These are phyloP conservation scores for Hymenoscyphus linearis DNA, from an alignment of 2,329 filamentous ascomycete species.

Conservation along the genomic window DNA sequence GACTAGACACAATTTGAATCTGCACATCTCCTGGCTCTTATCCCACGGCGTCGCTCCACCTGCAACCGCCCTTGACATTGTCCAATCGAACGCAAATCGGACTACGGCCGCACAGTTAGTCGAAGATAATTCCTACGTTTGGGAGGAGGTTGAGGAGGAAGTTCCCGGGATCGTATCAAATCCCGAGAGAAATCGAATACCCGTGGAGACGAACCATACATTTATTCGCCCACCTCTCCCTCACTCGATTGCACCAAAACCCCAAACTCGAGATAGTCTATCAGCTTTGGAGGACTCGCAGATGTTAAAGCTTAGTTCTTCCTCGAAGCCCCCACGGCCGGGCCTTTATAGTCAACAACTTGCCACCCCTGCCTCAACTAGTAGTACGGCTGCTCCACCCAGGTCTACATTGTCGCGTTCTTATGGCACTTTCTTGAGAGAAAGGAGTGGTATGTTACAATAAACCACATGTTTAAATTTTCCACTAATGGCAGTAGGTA, in stretches of 20 bases:
- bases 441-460: slow-evolving; percentile 16
- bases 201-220: slow-evolving; percentile 20
- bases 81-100: slow-evolving; percentile 6
- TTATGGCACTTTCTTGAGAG: slow-evolving; percentile 15
- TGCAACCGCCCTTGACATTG: slow-evolving; percentile 13
- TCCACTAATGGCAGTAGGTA: slow-evolving; percentile 16
- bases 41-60: slow-evolving; percentile 25
- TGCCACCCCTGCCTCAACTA: slow-evolving; percentile 30
- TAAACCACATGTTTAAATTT: not conserved
- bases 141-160: slow-evolving; percentile 15
- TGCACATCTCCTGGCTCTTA: slow-evolving; percentile 33
- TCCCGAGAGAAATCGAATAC: slow-evolving; percentile 13
- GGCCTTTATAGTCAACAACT: slow-evolving; percentile 28
- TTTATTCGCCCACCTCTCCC: slow-evolving; percentile 23
- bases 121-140: slow-evolving; percentile 2
- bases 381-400: slow-evolving; percentile 11
- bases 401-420: not conserved
- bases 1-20: slow-evolving; percentile 33
- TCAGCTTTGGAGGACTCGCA: slow-evolving; percentile 13
- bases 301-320: slow-evolving; percentile 31
- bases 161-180: slow-evolving; percentile 6
- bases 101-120: slow-evolving; percentile 7
- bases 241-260: slow-evolving; percentile 14
- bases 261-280: slow-evolving; percentile 11
- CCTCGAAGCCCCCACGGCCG: slow-evolving; percentile 23